Evolutionary conservation across 768 basidiomycete species (phyloP).

Genomic region (Agaricus blazei): DNA sequence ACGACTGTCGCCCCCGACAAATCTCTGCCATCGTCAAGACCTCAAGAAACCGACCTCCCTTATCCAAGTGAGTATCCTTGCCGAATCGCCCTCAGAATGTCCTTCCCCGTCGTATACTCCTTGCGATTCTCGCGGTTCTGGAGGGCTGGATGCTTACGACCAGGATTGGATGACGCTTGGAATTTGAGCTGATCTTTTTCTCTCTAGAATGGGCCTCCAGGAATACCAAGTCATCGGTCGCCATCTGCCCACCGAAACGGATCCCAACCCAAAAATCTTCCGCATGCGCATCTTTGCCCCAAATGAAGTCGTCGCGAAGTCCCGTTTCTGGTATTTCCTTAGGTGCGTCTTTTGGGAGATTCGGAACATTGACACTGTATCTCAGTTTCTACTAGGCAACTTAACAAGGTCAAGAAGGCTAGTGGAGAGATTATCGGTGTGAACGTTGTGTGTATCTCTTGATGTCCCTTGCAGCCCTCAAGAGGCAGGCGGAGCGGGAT

Average conservation of each 20-base stretch:
- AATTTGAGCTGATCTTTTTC: constrained; percentile 9
- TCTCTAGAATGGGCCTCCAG: constrained; percentile 63
- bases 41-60: constrained; percentile 5
- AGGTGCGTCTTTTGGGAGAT: constrained; percentile 42
- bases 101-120: not conserved
- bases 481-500: constrained; percentile 82
- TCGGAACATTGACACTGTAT: not conserved
- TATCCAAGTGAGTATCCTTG: constrained; percentile 10
- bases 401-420: constrained; percentile 99
- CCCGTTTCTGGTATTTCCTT: constrained; percentile 99
- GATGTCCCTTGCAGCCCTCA: constrained; percentile 70
- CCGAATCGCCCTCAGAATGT: not conserved
- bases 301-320: constrained; percentile 98
- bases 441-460: constrained; percentile 83
- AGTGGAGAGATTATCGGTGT: constrained; percentile 98
- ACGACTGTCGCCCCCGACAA: not conserved
- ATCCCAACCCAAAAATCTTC: constrained; percentile 96
- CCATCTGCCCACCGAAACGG: constrained; percentile 89
- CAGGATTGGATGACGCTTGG: constrained; percentile 8
- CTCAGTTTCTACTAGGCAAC: constrained; percentile 49
- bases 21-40: constrained; percentile 7
- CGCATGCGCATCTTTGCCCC: constrained; percentile 99
- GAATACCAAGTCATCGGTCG: constrained; percentile 99
- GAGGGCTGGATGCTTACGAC: constrained; percentile 10
- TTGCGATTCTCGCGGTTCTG: not conserved